Evolutionary conservation across 2,329 filamentous ascomycete species (phyloP).

Genomic region (Exophiala bonariae): DNA sequence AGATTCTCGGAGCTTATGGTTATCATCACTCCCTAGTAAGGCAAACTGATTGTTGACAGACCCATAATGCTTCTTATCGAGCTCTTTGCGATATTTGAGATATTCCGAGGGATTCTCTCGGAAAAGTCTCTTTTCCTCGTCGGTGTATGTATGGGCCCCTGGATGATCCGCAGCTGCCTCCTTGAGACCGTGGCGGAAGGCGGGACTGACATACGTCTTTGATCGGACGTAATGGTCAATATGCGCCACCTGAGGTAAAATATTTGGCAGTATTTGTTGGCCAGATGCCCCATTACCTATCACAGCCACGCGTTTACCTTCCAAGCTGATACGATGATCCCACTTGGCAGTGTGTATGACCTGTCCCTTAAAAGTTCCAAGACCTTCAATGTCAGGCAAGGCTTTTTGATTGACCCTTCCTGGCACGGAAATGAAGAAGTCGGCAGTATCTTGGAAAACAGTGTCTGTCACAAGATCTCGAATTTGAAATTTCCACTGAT

Average conservation of each 20-base stretch:
- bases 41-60: slow-evolving; percentile 1
- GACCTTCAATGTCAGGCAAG: slow-evolving; percentile 56
- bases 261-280: slow-evolving; percentile 5
- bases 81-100: slow-evolving; percentile 33
- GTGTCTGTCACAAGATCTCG: not conserved
- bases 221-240: slow-evolving; percentile 28
- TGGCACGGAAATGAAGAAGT: not conserved
- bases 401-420: not conserved
- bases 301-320: slow-evolving; percentile 59
- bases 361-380: slow-evolving; percentile 59
- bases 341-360: slow-evolving; percentile 62
- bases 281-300: slow-evolving; percentile 66
- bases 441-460: not conserved
- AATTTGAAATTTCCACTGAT: not conserved
- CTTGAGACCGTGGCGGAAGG: slow-evolving; percentile 14
- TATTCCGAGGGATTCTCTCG: slow-evolving; percentile 17
- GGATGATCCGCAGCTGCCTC: slow-evolving; percentile 17
- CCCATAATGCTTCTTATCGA: slow-evolving; percentile 18
- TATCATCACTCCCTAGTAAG: not conserved
- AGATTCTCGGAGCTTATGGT: not conserved
- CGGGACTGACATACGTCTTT: slow-evolving; percentile 26
- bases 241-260: slow-evolving; percentile 29
- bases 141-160: slow-evolving; percentile 26
- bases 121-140: slow-evolving; percentile 23
- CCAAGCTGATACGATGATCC: slow-evolving; percentile 53